These are phyloP conservation scores for Daldinia bambusicola DNA, from an alignment of 495 filamentous ascomycete species.

Conservation along the genomic window DNA sequence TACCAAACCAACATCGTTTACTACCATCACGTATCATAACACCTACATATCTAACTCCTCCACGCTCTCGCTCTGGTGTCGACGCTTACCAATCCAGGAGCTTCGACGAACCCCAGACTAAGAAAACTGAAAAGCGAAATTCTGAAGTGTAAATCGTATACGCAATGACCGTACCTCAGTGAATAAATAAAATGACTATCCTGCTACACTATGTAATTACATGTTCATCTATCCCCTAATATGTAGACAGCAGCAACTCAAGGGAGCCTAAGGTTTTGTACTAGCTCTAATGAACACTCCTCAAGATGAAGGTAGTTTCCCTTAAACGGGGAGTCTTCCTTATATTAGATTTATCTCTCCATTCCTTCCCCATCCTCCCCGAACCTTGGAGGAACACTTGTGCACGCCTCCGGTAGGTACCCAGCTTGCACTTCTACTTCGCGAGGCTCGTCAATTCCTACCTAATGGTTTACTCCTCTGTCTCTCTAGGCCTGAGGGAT, in stretches of 20 bases:
- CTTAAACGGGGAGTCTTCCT: conserved; percentile 1
- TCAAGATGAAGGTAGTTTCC: not conserved
- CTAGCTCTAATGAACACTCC: not conserved
- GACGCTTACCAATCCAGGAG: not conserved
- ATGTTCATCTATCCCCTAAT: too few relatives aligned
- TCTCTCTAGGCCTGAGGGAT: conserved; percentile 36
- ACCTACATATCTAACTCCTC: too few relatives aligned
- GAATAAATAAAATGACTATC: not conserved
- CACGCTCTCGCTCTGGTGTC: too few relatives aligned
- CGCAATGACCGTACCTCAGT: too few relatives aligned
- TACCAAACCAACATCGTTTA: too few relatives aligned
- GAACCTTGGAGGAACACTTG: conserved; percentile 8
- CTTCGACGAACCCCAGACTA: not conserved
- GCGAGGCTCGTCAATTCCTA: conserved; percentile 7
- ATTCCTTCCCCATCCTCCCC: not conserved
- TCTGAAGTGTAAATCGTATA: too few relatives aligned
- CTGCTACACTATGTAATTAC: too few relatives aligned
- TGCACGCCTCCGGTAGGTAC: not conserved
- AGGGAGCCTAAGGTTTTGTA: conserved; percentile 31
- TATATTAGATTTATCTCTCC: conserved; percentile 2
- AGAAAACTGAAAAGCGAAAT: not conserved
- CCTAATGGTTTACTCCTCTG: conserved; percentile 25
- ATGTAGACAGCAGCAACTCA: too few relatives aligned
- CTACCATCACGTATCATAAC: not conserved
- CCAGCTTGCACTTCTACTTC: conserved; percentile 1